Conservation (phyloP, 1,284 basidiomycete species). For the Gastroboletus turbinatus region DNA sequence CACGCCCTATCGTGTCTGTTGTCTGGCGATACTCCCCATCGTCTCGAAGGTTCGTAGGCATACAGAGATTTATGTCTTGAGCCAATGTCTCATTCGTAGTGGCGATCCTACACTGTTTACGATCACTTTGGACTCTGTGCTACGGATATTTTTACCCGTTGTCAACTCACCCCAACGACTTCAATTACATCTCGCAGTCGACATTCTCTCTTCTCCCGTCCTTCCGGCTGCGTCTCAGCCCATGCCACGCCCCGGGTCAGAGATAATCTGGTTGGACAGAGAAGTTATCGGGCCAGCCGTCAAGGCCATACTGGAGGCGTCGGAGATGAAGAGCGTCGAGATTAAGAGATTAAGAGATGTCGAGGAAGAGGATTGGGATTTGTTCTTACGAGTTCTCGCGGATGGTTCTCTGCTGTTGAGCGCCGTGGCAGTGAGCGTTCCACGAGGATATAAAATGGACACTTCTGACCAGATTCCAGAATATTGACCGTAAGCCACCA, state of each 20-base stretch:
- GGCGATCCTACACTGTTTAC: slow-evolving; percentile 79
- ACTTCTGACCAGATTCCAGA: slow-evolving; percentile 44
- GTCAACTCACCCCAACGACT: slow-evolving; percentile 83
- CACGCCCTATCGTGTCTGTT: slow-evolving; percentile 60
- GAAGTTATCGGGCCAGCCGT: slow-evolving; percentile 54
- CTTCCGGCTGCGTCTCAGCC: slow-evolving; percentile 20
- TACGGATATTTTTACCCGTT: slow-evolving; percentile 86
- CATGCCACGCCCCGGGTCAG: slow-evolving; percentile 40
- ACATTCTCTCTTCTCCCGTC: slow-evolving; percentile 58
- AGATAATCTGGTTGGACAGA: slow-evolving; percentile 64
- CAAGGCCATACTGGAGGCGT: slow-evolving; percentile 36
- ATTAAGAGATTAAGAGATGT: slow-evolving; percentile 56
- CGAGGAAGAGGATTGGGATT: slow-evolving; percentile 71
- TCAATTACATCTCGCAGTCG: slow-evolving; percentile 79
- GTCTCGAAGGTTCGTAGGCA: slow-evolving; percentile 57
- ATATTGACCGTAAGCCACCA: slow-evolving; percentile 87
- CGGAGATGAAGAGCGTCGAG: slow-evolving; percentile 38
- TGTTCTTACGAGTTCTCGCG: slow-evolving; percentile 69
- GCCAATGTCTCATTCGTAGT: slow-evolving; percentile 38
- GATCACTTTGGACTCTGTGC: slow-evolving; percentile 68
- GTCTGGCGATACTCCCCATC: slow-evolving; percentile 67
- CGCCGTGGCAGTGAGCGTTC: slow-evolving; percentile 65
- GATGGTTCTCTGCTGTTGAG: slow-evolving; percentile 74
- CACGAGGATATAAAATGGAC: neutral
- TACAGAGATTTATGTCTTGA: neutral